These are phyloP conservation scores for Sextonia rubra DNA, from an alignment of 164 flowering plant species.

Conservation along the genomic window DNA sequence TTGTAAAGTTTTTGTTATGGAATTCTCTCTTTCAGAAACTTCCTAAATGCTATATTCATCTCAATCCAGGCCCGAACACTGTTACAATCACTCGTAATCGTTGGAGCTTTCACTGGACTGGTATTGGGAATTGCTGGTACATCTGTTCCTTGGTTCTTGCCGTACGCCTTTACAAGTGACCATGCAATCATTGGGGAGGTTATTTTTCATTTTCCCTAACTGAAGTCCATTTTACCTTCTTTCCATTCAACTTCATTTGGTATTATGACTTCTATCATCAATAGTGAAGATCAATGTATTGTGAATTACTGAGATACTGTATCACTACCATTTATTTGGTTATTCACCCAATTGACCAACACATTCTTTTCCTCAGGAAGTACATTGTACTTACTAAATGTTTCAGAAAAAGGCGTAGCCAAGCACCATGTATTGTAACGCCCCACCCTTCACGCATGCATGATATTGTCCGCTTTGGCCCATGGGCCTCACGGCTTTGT, in stretches of 20 bases:
- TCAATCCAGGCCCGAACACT: constrained; percentile 62
- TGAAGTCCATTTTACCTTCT: not conserved
- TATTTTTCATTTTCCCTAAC: constrained; percentile 11
- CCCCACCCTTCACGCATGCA: too few species aligned
- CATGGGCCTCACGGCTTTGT: too few species aligned
- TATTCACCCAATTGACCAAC: too few species aligned
- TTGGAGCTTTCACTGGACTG: constrained; percentile 68
- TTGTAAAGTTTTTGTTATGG: too few species aligned
- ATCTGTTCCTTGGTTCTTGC: constrained; percentile 67
- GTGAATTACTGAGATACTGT: too few species aligned
- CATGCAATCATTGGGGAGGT: constrained; percentile 64
- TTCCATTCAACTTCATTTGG: not conserved
- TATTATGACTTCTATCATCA: not conserved
- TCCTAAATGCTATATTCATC: constrained; percentile 14
- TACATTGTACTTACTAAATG: too few species aligned
- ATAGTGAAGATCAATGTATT: not conserved
- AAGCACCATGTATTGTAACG: too few species aligned
- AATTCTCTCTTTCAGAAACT: not conserved
- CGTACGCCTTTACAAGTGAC: constrained; percentile 70
- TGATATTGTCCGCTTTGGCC: too few species aligned
- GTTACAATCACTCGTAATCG: constrained; percentile 73
- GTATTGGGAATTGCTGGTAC: constrained; percentile 60
- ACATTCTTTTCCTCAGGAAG: too few species aligned
- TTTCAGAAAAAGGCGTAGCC: too few species aligned
- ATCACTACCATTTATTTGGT: too few species aligned